Base-by-base conservation (phyloP, 768 basidiomycete species). In the Pisolithus sp. region DNA sequence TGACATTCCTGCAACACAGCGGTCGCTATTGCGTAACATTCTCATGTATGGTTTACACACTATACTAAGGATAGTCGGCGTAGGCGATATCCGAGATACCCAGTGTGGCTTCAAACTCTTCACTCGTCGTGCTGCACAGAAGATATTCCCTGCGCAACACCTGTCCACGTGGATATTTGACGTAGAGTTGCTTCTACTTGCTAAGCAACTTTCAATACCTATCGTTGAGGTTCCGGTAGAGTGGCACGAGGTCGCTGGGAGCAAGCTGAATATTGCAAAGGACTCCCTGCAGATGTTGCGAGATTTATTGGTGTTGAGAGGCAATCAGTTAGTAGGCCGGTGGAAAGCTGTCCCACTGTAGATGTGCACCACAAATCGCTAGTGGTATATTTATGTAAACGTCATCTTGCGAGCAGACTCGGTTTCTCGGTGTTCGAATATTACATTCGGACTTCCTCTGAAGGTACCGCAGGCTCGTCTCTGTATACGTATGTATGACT, bases 81-180 rank as follows among this genome's bases (percentile, higher is more conserved):
- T 93, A 3, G 86, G 86, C 7, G 85, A 91, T 62, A 88, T 95
- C 54, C 82, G 89, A 23, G 93, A 96, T 71, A 97, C 94, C 17
- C 94, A 96, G 65, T 96, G 94, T 63, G 94, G 94, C 30, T 97
- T 97, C 82, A 97, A 97, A 71, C 80, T 97, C 24, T 94, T 95
- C 71, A 84, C 92, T 15, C 89, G 92, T 10, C 61, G 74, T 3
- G 85, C 93, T 0, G 93, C 93, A 8, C 81, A 76, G 48, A 79
- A 79, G 53, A 83, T 97, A 54, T 97, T 95, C 68, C 91, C 91
- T 1, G 75, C 77, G 2, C 86, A 95, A 62, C 93, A 90, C 61
- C 84, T 95, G 26, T 74, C 86, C 5, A 86, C 89, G 1, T 97
- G 94, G 94, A 93, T 95, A 66, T 97, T 97, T 61, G 94, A 97